Percentiles rank a stretch among this genome's conserved stretches.
Evolutionary conservation across 805 yeast species (phyloP).

Genomic region (Helenozyma rhizophorensis): DNA sequence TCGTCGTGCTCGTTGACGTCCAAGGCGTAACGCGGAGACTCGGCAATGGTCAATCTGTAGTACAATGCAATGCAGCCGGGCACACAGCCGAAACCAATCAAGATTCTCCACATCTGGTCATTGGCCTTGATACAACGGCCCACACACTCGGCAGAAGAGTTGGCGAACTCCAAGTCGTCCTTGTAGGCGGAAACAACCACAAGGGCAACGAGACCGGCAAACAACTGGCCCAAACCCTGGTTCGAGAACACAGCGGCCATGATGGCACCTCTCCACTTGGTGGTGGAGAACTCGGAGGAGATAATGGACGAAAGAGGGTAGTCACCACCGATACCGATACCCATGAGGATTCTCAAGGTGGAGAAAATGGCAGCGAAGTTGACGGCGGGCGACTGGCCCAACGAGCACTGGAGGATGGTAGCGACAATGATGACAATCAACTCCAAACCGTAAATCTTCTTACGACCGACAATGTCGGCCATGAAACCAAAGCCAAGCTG

Average conservation of each 20-base stretch:
- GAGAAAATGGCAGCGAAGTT: conserved; percentile 69
- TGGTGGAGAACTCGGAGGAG: conserved; percentile 87
- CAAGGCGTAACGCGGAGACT: conserved; percentile 86
- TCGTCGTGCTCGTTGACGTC: conserved; percentile 64
- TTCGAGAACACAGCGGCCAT: conserved; percentile 96
- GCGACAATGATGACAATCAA: conserved; percentile 80
- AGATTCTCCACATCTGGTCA: conserved; percentile 93
- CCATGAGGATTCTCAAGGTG: conserved; percentile 81
- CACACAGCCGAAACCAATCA: conserved; percentile 85
- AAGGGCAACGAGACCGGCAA: conserved; percentile 81
- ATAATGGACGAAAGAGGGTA: conserved; percentile 92
- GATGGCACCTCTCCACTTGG: conserved; percentile 97
- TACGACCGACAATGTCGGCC: conserved; percentile 83
- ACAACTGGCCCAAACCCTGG: conserved; percentile 94
- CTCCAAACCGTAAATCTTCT: conserved; percentile 82
- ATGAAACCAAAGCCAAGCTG: conserved; percentile 79
- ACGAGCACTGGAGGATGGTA: conserved; percentile 69
- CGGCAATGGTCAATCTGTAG: conserved; percentile 91
- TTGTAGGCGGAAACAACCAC: conserved; percentile 76
- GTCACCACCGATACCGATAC: conserved; percentile 98
- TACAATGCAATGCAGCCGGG: conserved; percentile 84
- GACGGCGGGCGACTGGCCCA: conserved; percentile 70
- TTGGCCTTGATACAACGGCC: conserved; percentile 67
- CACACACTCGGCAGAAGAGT: conserved; percentile 57
- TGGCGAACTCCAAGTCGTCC: conserved; percentile 49